A percentile compares a stretch with the other conserved stretches of the same genome.
phyloP scores from a whole-genome alignment of 1,139 yeast genomes.

The Blastobotrys illinoisensis region DNA sequence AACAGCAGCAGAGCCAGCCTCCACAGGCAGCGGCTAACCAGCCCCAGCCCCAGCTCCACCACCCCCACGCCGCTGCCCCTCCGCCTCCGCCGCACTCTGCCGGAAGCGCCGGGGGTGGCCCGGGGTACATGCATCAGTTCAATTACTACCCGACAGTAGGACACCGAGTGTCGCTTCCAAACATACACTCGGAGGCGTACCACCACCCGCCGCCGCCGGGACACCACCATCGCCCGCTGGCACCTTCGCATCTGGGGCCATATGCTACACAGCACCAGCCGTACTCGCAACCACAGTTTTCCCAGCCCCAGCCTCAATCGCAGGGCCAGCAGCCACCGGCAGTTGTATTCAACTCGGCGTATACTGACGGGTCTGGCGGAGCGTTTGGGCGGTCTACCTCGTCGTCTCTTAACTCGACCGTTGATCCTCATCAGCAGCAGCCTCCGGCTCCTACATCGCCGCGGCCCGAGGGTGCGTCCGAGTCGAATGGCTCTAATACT shows the following conservation, averaged over 20 bases:
- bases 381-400: slow-evolving; percentile 29
- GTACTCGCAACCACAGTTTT: background rate
- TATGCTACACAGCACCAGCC: background rate
- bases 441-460: slow-evolving; percentile 7
- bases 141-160: slow-evolving; percentile 17
- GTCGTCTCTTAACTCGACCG: slow-evolving; percentile 16
- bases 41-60: slow-evolving; percentile 13
- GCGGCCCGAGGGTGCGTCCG: background rate
- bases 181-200: slow-evolving; percentile 21
- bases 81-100: slow-evolving; percentile 8
- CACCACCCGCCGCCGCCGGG: slow-evolving; percentile 7
- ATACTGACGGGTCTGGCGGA: slow-evolving; percentile 26
- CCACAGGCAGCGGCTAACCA: slow-evolving; percentile 6
- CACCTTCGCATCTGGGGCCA: slow-evolving; percentile 8
- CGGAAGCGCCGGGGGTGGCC: background rate
- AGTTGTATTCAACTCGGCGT: slow-evolving; percentile 27
- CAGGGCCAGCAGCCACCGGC: slow-evolving; percentile 3
- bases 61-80: slow-evolving; percentile 9
- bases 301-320: slow-evolving; percentile 3
- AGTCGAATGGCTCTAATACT: background rate
- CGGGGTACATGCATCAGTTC: slow-evolving; percentile 9
- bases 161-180: slow-evolving; percentile 28
- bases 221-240: slow-evolving; percentile 6
- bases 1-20: slow-evolving; percentile 12
- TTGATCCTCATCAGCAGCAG: slow-evolving; percentile 25